These are phyloP conservation scores for Botryotinia narcissicola DNA, from an alignment of 2,329 filamentous ascomycete species.

Conservation along the genomic window DNA sequence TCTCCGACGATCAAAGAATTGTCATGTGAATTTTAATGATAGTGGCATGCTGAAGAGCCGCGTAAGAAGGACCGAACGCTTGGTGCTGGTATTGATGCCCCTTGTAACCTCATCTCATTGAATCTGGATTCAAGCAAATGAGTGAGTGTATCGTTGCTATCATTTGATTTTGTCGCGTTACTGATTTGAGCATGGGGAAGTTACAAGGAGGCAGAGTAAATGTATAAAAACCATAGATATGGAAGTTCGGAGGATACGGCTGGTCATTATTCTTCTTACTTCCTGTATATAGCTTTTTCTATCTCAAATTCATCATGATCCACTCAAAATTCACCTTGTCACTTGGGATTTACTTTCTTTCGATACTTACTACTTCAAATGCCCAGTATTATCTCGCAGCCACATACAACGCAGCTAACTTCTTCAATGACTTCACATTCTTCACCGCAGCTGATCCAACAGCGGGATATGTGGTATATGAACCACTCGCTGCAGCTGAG, in stretches of 20 bases:
- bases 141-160: not conserved
- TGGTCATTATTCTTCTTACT: not conserved
- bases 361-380: not conserved
- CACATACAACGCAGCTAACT: slow-evolving; percentile 45
- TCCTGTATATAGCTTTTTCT: not conserved
- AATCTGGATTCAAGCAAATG: not conserved
- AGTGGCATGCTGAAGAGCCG: not conserved
- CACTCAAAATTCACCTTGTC: not conserved
- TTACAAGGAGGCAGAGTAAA: not conserved
- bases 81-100: not conserved
- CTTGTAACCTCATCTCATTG: not conserved
- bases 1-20: not conserved
- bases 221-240: not conserved
- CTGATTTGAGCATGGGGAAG: too few species aligned
- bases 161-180: not conserved
- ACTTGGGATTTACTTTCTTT: not conserved
- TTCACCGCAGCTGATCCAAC: slow-evolving; percentile 57
- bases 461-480: slow-evolving; percentile 65
- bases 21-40: not conserved
- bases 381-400: slow-evolving; percentile 31
- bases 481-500: slow-evolving; percentile 51
- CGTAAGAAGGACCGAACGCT: not conserved
- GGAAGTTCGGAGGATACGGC: not conserved
- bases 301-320: not conserved
- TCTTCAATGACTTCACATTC: slow-evolving; percentile 51